These are phyloP conservation scores for Magnolia officinalis DNA, from an alignment of 164 flowering plant genomes.

Conservation along the genomic window DNA sequence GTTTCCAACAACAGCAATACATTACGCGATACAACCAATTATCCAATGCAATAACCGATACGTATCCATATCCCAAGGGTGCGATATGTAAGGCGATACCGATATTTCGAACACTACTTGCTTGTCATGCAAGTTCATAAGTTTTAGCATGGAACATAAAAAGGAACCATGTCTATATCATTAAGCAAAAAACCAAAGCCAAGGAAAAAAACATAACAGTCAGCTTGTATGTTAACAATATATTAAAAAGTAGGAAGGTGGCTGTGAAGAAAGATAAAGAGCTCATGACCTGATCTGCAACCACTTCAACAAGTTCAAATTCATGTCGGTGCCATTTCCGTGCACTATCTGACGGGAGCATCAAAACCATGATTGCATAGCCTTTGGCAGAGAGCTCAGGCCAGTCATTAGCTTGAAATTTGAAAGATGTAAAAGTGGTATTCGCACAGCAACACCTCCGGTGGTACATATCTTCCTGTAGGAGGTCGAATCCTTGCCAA, in stretches of 20 bases:
- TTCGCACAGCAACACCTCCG: constrained; percentile 76
- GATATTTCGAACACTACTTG: too few species aligned
- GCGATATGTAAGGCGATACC: too few species aligned
- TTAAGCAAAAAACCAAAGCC: background rate
- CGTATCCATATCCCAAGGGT: too few species aligned
- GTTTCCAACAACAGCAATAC: too few species aligned
- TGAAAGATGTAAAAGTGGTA: constrained; percentile 64
- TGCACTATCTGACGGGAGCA: constrained; percentile 54
- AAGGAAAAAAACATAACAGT: background rate
- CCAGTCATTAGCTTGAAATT: constrained; percentile 64
- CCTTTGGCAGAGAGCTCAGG: constrained; percentile 52
- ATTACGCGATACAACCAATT: too few species aligned
- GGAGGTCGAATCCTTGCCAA: constrained; percentile 45
- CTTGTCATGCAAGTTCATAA: too few species aligned
- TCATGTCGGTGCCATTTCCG: constrained; percentile 72
- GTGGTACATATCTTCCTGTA: constrained; percentile 46
- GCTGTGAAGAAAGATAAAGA: background rate
- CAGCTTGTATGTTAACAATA: background rate
- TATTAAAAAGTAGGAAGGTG: background rate
- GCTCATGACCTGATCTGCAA: constrained; percentile 65
- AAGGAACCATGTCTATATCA: background rate
- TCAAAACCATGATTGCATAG: constrained; percentile 69
- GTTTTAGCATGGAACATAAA: too few species aligned
- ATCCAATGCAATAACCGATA: too few species aligned
- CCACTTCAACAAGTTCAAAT: constrained; percentile 78